Evolutionary conservation across 2,329 filamentous ascomycete genomes (phyloP), one percentile per base, ranked within the genome.

Genomic region (Sporothrix humicola): DNA sequence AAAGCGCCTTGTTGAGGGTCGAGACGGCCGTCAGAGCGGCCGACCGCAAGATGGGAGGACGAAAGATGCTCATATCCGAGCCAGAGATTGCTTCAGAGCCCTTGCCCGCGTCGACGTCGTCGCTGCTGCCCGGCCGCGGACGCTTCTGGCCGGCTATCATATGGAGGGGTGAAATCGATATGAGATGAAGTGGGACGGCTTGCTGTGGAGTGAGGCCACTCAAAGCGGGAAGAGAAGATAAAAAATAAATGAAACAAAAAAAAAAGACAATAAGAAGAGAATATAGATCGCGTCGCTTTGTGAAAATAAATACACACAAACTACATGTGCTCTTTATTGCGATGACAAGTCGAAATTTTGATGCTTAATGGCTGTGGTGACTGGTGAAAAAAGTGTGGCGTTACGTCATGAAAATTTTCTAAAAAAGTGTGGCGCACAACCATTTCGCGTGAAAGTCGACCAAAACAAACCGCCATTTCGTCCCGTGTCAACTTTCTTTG

Each of bases 1-100:
- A 98, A 76, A 97, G 91, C 17, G 91, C 87, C 77, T 93, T 91
- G 83, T 99, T 95, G 76, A 99, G 89, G 12, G 56, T 72, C 2
- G 26, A 37, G n/a, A 72, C 56, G 1, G 75, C 74, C 79, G 90
- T 90, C n/a, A 75, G 46, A 85, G 93, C 93, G 74, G 91, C 90
- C 9, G 82, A 81, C 81, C 93, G 92, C 78, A 95, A 91, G 74
- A 94, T 86, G 31, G 95, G 94, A 65, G 94, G 93, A 77, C 91
- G 90, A 81, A 97, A 93, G 69, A 89, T 80, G 76, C 83, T 84
- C 87, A 89, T 90, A 5, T 68, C 58, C 17, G 59, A 31, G n/a
- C 9, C 42, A 3, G 59, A 12, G 1, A 26, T 13, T 31, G 10
- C 2, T 8, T 46, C 44, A 17, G 48, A n/a, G 48, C 72, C 50